Conservation (phyloP, 805 yeast genomes). For the Torulaspora delbrueckii region DNA sequence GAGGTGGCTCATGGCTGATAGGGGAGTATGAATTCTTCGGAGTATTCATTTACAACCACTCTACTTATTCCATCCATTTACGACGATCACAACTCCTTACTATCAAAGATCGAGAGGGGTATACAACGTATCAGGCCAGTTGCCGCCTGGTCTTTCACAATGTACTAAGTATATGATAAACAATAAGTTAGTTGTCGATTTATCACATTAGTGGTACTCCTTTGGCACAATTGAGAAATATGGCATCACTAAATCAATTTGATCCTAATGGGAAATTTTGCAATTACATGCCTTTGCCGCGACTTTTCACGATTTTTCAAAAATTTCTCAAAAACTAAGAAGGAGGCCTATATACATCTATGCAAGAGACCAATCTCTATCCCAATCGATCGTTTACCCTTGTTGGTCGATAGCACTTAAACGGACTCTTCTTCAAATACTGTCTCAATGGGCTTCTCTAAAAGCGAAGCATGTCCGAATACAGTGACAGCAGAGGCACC, state of each 20-base stretch:
- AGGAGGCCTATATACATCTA: background rate
- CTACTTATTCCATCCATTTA: slow-evolving; percentile 3
- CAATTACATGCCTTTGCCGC: background rate
- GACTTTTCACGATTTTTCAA: slow-evolving; percentile 1
- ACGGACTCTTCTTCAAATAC: slow-evolving; percentile 76
- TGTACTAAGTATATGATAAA: background rate
- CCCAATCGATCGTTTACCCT: background rate
- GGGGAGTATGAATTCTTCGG: slow-evolving; percentile 12
- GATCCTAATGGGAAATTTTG: background rate
- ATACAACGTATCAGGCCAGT: background rate
- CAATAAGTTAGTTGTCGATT: background rate
- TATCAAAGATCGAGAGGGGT: background rate
- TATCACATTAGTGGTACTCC: background rate
- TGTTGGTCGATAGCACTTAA: slow-evolving; percentile 7
- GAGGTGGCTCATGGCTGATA: slow-evolving; percentile 7
- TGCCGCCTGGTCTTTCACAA: background rate
- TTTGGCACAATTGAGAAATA: background rate
- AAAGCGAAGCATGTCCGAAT: slow-evolving; percentile 77
- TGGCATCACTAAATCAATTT: background rate
- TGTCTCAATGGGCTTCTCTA: slow-evolving; percentile 94
- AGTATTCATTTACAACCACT: slow-evolving; percentile 8
- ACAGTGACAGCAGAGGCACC: slow-evolving; percentile 79
- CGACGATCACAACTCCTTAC: background rate
- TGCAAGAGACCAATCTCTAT: background rate
- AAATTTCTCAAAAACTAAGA: slow-evolving; percentile 1